Evolutionary conservation across 495 filamentous ascomycete genomes (phyloP), one percentile per base, ranked within the genome.

Genomic region (Aspergillus sclerotiicarbonarius): DNA sequence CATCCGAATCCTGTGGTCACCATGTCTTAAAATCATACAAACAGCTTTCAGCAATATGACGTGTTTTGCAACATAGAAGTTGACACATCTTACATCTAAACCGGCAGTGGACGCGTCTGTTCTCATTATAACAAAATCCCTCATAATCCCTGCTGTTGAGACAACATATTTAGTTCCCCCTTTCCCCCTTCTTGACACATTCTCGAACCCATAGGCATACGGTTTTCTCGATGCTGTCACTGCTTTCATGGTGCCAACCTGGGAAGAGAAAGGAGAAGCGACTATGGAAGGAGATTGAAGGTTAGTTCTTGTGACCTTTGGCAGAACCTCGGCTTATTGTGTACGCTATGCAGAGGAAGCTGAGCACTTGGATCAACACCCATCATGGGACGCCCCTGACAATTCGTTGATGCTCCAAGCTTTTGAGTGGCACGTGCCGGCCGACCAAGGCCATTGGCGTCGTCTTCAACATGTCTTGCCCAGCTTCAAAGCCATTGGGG

Each of bases 361-460:
- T 10, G 51, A 63, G 16, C 37, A 67, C 33, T 58, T 73, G 33
- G 67, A 75, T 53, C 49, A 67, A n/a, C 60, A 67, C 8, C 62
- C 70, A 15, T 71, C 73, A 61, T 72, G 71, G 71, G 59, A 63
- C 52, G 66, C 63, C 9, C 62, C 66, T 6, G 69, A 78, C 39
- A 92, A 91, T 58, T 65, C 61, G 53, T 84, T 85, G 57, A 83
- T 91, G 68, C 71, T 91, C 62, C 85, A 91, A 68, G 82, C 76
- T 8, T 91, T 88, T 67, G 89, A 91, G 75, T 90, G 89, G 88
- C 84, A 91, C 66, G 78, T 86, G 0, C 86, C 85, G 0, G 79
- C 80, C 8, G 84, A 89, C 61, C 73, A 80, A 30, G 74, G 74
- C 18, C 88, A 91, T 67, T 91, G 84, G 82, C 63, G 71, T 33